Percentiles rank a stretch among this genome's conserved stretches.
Evolutionary conservation across 371 early-diverging fungal genomes (phyloP).

Genomic region (Parasitella parasitica): DNA sequence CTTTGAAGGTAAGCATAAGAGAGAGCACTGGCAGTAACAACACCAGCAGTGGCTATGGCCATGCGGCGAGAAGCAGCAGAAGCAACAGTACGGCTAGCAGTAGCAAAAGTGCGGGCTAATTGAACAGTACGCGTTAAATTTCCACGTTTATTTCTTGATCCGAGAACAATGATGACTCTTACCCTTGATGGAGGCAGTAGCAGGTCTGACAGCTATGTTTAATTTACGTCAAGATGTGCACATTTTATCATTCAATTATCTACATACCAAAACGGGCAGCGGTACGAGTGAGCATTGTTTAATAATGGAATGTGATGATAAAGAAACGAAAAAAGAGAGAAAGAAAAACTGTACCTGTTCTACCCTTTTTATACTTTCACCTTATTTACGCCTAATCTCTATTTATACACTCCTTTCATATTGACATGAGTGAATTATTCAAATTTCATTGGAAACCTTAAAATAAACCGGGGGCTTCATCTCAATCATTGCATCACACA

Average conservation of each 20-base stretch:
- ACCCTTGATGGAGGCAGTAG: constrained; percentile 42
- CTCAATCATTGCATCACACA: constrained; percentile 9
- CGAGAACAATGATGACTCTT: neutral
- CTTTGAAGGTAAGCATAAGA: constrained; percentile 50
- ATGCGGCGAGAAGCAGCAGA: constrained; percentile 34
- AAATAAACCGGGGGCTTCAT: constrained; percentile 7
- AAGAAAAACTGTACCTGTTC: neutral
- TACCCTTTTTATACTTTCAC: neutral
- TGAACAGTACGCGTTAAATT: neutral
- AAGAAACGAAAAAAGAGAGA: constrained; percentile 13
- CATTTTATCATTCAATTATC: neutral
- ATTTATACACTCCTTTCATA: neutral
- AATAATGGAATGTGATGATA: constrained; percentile 13
- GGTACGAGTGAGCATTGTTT: constrained; percentile 45
- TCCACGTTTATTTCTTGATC: neutral
- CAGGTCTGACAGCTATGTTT: constrained; percentile 29
- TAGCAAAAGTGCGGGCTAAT: constrained; percentile 49
- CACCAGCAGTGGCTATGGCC: constrained; percentile 50
- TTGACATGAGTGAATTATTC: neutral
- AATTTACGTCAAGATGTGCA: neutral
- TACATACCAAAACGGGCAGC: constrained; percentile 40
- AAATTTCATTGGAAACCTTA: neutral
- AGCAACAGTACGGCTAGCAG: constrained; percentile 46
- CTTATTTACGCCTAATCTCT: no score
- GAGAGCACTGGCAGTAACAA: constrained; percentile 48